phyloP scores from a whole-genome alignment of 2,329 filamentous ascomycete genomes.

The Cercospora sojina region DNA sequence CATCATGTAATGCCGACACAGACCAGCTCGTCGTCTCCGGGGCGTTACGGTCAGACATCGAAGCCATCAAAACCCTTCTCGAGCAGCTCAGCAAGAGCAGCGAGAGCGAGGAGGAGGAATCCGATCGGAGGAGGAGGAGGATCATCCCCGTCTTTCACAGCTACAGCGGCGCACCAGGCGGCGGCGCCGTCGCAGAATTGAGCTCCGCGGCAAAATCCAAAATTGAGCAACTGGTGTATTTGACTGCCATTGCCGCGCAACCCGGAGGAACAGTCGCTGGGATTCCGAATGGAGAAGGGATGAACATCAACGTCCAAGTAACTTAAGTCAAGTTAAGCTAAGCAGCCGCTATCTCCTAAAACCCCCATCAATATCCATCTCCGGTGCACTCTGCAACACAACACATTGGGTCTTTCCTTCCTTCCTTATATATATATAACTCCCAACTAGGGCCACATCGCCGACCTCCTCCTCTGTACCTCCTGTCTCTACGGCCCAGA shows the following conservation, averaged over 20 bases:
- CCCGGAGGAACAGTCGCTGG: neutral
- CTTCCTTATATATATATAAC: no score
- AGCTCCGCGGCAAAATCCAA: constrained; percentile 16
- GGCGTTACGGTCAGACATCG: constrained; percentile 17
- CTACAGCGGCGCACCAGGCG: constrained; percentile 24
- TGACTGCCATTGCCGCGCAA: neutral
- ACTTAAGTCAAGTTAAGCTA: no score
- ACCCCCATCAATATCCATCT: no score
- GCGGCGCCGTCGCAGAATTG: constrained; percentile 23
- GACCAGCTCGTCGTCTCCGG: neutral
- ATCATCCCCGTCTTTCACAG: constrained; percentile 26
- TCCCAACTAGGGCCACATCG: neutral
- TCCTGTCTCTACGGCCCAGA: neutral
- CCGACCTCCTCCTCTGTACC: neutral
- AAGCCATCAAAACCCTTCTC: constrained; percentile 18
- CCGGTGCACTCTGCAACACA: no score
- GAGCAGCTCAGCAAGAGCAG: no score
- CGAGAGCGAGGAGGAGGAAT: no score
- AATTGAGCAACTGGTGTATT: constrained; percentile 2
- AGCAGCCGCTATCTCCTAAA: no score
- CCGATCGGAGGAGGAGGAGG: no score
- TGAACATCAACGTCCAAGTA: neutral
- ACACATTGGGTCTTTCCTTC: no score
- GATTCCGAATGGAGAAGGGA: neutral
- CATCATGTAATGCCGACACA: constrained; percentile 12